Evolutionary conservation across 2,329 filamentous ascomycete genomes (phyloP).

Genomic region (Karstenula rhodostoma): DNA sequence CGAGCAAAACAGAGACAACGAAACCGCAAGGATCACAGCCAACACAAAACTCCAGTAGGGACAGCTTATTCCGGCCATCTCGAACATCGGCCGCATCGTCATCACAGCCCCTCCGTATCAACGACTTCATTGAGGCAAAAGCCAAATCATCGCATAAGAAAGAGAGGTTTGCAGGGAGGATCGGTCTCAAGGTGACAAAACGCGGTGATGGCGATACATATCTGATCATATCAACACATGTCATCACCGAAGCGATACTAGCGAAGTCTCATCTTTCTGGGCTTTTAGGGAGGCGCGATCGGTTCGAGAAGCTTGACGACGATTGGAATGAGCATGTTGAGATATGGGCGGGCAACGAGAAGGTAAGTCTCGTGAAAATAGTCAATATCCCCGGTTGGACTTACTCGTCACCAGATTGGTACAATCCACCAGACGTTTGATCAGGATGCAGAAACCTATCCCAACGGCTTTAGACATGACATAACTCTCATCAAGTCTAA

Average conservation of each 20-base stretch:
- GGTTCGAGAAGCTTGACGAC: background rate
- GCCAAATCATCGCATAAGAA: conserved; percentile 11
- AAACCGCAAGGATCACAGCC: background rate
- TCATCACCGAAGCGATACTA: conserved; percentile 30
- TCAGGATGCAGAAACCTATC: conserved; percentile 23
- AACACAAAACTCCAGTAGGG: background rate
- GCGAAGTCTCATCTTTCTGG: background rate
- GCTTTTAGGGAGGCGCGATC: background rate
- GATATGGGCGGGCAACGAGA: conserved; percentile 30
- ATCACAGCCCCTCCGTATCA: conserved; percentile 20
- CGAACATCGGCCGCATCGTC: background rate
- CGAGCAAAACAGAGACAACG: background rate
- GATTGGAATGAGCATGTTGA: conserved; percentile 33
- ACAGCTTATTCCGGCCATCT: background rate
- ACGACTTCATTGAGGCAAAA: conserved; percentile 30
- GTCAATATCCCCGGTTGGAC: too few relatives aligned
- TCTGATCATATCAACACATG: conserved; percentile 31
- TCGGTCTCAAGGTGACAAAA: conserved; percentile 25
- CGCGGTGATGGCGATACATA: conserved; percentile 14
- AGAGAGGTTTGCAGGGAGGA: conserved; percentile 26
- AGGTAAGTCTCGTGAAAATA: conserved; percentile 11
- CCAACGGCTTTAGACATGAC: conserved; percentile 29
- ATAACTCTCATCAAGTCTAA: conserved; percentile 25
- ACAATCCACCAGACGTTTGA: conserved; percentile 28
- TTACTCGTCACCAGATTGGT: conserved; percentile 21